These are phyloP conservation scores for Physcomitrium patens DNA, from an alignment of 225 moss, liverwort and hornwort species.

Conservation along the genomic window DNA sequence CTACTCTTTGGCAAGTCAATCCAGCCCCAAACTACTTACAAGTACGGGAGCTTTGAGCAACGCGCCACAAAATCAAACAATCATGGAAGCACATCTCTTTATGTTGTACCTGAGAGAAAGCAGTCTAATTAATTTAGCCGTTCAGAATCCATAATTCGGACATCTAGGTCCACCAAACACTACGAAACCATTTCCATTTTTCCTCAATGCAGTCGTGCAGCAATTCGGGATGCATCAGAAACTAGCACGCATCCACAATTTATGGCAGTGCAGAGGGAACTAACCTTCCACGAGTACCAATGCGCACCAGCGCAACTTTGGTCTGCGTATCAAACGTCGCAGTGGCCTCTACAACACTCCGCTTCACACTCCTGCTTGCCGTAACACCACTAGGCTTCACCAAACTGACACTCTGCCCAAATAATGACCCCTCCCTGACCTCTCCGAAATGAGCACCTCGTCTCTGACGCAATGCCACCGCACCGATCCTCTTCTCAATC, in stretches of 20 bases:
- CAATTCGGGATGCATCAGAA: not conserved
- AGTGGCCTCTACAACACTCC: slow-evolving; percentile 40
- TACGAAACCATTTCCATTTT: not conserved
- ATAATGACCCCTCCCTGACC: slow-evolving; percentile 31
- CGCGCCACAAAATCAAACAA: not conserved
- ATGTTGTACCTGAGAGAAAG: not conserved
- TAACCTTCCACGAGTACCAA: slow-evolving; percentile 56
- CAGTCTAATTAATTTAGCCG: too few species aligned
- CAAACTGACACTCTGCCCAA: slow-evolving; percentile 38
- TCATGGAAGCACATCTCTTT: too few species aligned
- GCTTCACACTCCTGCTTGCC: slow-evolving; percentile 4
- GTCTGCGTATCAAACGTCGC: slow-evolving; percentile 46
- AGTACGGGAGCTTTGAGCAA: not conserved
- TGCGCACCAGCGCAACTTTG: slow-evolving; percentile 49
- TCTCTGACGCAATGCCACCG: slow-evolving; percentile 32
- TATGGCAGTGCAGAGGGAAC: not conserved
- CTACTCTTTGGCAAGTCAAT: not conserved
- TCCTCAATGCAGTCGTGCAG: not conserved
- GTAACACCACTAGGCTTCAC: slow-evolving; percentile 1
- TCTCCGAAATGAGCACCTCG: slow-evolving; percentile 31
- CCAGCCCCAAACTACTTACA: not conserved
- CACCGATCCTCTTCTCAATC: slow-evolving; percentile 26
- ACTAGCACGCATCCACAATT: not conserved
- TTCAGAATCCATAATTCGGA: slow-evolving; percentile 1
- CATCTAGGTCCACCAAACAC: not conserved